A percentile compares a stretch with the other conserved stretches of the same genome.
Conservation (phyloP, 23 red algal species). For the Gracilariopsis chorda region DNA sequence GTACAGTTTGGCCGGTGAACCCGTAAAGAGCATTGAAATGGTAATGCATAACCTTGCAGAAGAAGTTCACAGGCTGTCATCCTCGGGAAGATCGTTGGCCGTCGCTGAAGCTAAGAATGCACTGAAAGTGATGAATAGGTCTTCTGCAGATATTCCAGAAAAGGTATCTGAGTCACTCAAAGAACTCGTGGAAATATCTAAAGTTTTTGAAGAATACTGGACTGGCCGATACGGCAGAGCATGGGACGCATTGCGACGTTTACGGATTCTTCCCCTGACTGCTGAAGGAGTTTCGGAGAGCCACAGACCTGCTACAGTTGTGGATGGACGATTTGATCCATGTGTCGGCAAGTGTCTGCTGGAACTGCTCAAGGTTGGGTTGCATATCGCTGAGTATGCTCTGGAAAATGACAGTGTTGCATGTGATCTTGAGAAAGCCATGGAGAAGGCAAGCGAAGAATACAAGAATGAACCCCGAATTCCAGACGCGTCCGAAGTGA, state of each 20-base stretch:
- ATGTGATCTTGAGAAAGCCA: background rate
- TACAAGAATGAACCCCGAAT: conserved; percentile 1
- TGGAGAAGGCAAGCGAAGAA: background rate
- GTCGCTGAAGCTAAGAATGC: conserved; percentile 1
- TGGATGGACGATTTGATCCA: background rate
- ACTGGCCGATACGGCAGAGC: conserved; percentile 24
- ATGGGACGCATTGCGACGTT: conserved; percentile 3
- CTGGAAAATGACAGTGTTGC: conserved; percentile 1
- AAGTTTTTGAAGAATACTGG: conserved; percentile 46
- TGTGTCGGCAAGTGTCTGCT: background rate
- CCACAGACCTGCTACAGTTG: background rate
- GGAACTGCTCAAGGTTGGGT: conserved; percentile 26
- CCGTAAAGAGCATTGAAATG: conserved; percentile 24
- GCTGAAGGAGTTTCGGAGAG: background rate
- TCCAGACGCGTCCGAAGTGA: conserved; percentile 21
- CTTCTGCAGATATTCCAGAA: background rate
- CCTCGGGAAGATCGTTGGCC: background rate
- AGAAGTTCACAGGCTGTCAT: conserved; percentile 21
- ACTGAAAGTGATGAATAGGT: background rate
- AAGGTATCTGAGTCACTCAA: conserved; percentile 1
- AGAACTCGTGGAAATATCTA: background rate
- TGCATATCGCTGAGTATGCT: conserved; percentile 48
- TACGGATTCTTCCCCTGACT: conserved; percentile 16
- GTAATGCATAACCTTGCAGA: conserved; percentile 12
- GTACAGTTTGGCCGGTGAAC: background rate